Percentiles rank a stretch among this genome's conserved stretches.
These are phyloP conservation scores for Penicillium sp. DNA, from an alignment of 2,329 filamentous ascomycete species.

Conservation along the genomic window DNA sequence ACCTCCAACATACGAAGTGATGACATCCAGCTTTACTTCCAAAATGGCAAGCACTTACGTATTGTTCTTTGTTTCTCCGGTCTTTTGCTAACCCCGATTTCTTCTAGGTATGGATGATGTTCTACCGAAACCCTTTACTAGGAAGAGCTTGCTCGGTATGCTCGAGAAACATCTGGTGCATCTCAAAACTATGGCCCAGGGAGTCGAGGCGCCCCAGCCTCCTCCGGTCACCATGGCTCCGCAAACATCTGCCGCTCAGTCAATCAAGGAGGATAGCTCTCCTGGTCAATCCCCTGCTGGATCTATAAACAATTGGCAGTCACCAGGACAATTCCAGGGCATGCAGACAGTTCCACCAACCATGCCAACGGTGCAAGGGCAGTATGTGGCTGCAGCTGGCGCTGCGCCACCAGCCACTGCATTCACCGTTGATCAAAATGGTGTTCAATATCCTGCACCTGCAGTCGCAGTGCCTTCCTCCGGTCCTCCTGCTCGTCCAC, in stretches of 20 bases:
- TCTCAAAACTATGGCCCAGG: slow-evolving; percentile 70
- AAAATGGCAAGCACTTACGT: slow-evolving; percentile 77
- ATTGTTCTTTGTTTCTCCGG: neutral
- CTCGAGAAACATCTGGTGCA: slow-evolving; percentile 88
- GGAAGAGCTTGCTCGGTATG: slow-evolving; percentile 80
- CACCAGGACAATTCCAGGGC: slow-evolving; percentile 61
- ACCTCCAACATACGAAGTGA: slow-evolving; percentile 97
- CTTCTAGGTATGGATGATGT: slow-evolving; percentile 91
- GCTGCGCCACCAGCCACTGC: slow-evolving; percentile 42
- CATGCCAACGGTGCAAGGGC: slow-evolving; percentile 47
- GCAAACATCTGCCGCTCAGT: slow-evolving; percentile 58
- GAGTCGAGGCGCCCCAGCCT: slow-evolving; percentile 56
- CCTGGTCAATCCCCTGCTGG: slow-evolving; percentile 65
- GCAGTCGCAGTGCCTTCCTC: slow-evolving; percentile 40
- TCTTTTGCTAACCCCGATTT: slow-evolving; percentile 28
- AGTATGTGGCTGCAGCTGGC: slow-evolving; percentile 42
- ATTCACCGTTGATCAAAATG: slow-evolving; percentile 45
- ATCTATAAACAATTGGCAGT: slow-evolving; percentile 65
- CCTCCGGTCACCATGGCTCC: slow-evolving; percentile 49
- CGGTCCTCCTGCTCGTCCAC: slow-evolving; percentile 35
- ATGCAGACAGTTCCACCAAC: slow-evolving; percentile 60
- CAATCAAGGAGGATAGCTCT: slow-evolving; percentile 66
- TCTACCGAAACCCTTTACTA: slow-evolving; percentile 93
- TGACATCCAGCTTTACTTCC: slow-evolving; percentile 96
- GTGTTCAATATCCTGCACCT: slow-evolving; percentile 44